phyloP scores from a whole-genome alignment of 208 protist species.

The Trypanosomatidae sp. region DNA sequence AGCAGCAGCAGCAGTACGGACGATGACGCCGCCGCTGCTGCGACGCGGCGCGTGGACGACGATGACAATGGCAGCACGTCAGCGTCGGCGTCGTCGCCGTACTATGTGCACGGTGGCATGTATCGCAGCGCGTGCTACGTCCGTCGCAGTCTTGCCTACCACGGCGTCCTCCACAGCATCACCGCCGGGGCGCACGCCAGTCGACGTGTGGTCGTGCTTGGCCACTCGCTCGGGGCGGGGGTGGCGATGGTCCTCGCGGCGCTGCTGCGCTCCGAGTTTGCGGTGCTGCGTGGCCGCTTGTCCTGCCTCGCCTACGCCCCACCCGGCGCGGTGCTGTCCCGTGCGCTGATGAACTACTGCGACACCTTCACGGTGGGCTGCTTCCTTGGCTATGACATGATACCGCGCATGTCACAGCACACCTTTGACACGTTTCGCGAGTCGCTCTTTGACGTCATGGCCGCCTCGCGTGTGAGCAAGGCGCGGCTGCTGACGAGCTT shows the following conservation, averaged over 20 bases:
- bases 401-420: conserved; percentile 61
- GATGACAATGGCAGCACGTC: conserved; percentile 11
- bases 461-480: conserved; percentile 39
- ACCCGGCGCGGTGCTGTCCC: conserved; percentile 57
- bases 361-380: conserved; percentile 38
- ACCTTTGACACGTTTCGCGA: conserved; percentile 69
- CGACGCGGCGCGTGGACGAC: no score
- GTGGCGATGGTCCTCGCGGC: conserved; percentile 57
- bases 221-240: conserved; percentile 81
- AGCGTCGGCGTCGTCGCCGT: conserved; percentile 11
- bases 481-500: conserved; percentile 43
- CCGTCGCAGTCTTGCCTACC: conserved; percentile 21
- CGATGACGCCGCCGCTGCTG: neutral
- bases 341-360: conserved; percentile 51
- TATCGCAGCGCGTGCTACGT: conserved; percentile 42
- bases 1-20: neutral
- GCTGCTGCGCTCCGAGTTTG: conserved; percentile 30
- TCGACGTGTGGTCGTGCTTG: conserved; percentile 47
- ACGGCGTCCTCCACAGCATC: conserved; percentile 45
- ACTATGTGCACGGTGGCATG: conserved; percentile 79
- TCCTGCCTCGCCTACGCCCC: conserved; percentile 69
- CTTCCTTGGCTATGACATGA: conserved; percentile 70
- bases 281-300: conserved; percentile 33
- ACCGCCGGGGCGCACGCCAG: conserved; percentile 14
- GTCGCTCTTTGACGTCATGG: conserved; percentile 55